phyloP scores from a whole-genome alignment of 768 basidiomycete genomes.

The Gloeopeniophorella convolvens region DNA sequence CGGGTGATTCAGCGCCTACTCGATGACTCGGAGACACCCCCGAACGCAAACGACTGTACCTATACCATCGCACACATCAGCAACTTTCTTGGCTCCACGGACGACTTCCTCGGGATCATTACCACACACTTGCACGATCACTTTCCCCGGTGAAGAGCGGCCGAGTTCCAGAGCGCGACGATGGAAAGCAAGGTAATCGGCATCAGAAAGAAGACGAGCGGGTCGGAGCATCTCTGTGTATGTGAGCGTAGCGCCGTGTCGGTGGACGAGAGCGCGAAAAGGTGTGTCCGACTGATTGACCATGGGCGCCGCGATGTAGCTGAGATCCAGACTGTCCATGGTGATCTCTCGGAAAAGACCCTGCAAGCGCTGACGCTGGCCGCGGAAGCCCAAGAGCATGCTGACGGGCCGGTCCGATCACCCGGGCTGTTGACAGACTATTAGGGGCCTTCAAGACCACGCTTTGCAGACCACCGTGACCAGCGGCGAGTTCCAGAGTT shows the following conservation, averaged over 20 bases:
- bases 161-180: slow-evolving; percentile 44
- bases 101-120: slow-evolving; percentile 60
- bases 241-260: slow-evolving; percentile 57
- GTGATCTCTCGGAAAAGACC: too few species aligned
- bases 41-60: slow-evolving; percentile 36
- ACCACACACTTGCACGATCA: slow-evolving; percentile 70
- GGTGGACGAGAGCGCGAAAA: slow-evolving; percentile 55
- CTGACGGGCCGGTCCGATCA: too few species aligned
- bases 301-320: slow-evolving; percentile 64
- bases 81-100: slow-evolving; percentile 51
- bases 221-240: slow-evolving; percentile 78
- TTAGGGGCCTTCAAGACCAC: too few species aligned
- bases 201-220: slow-evolving; percentile 53
- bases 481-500: too few species aligned
- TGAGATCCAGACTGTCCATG: slow-evolving; percentile 20
- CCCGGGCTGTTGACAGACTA: too few species aligned
- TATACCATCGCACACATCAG: slow-evolving; percentile 59
- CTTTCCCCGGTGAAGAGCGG: slow-evolving; percentile 33
- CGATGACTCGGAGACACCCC: too few species aligned
- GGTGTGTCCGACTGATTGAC: slow-evolving; percentile 76
- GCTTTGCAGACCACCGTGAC: too few species aligned
- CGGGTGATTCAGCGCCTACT: background rate
- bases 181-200: slow-evolving; percentile 58
- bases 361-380: too few species aligned
- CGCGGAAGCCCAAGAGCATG: too few species aligned